These are phyloP conservation scores for Ascochyta pisi DNA, from an alignment of 2,329 filamentous ascomycete species.

Conservation along the genomic window DNA sequence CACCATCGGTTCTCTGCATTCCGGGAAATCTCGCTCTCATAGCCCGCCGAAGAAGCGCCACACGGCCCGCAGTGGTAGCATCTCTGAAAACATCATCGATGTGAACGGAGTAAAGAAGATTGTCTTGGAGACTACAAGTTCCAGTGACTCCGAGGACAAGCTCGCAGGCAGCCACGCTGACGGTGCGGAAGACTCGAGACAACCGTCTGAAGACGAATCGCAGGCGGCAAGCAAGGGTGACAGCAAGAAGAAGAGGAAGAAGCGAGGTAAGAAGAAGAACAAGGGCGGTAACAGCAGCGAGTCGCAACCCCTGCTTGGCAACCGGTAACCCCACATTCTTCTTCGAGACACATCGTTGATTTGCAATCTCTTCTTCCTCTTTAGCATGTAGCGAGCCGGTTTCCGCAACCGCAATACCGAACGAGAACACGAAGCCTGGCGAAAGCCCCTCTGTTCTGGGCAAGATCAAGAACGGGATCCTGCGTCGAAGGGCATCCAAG, in stretches of 20 bases:
- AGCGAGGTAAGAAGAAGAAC: conserved; percentile 50
- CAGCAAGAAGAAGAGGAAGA: conserved; percentile 47
- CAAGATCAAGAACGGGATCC: not conserved
- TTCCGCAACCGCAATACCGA: not conserved
- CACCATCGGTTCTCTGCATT: conserved; percentile 44
- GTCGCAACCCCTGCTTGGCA: conserved; percentile 42
- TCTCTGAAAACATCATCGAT: conserved; percentile 80
- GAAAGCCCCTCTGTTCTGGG: not conserved
- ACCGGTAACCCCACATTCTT: conserved; percentile 11
- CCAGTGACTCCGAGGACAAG: conserved; percentile 53
- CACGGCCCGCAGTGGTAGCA: conserved; percentile 73
- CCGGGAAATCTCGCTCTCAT: conserved; percentile 29
- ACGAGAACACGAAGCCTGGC: not conserved
- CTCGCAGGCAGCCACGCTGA: conserved; percentile 25
- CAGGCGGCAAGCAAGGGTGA: conserved; percentile 38
- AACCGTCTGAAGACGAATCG: conserved; percentile 31
- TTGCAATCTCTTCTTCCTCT: not conserved
- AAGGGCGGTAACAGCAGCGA: conserved; percentile 37
- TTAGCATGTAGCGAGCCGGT: not conserved
- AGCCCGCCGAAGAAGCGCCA: conserved; percentile 50
- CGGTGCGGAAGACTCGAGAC: conserved; percentile 26
- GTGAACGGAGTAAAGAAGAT: conserved; percentile 77
- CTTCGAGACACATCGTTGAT: conserved; percentile 11
- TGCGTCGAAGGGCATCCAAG: not conserved
- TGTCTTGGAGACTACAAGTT: conserved; percentile 72